Conservation (phyloP, 768 basidiomycete species). For the Podaxis carcinomalis region DNA sequence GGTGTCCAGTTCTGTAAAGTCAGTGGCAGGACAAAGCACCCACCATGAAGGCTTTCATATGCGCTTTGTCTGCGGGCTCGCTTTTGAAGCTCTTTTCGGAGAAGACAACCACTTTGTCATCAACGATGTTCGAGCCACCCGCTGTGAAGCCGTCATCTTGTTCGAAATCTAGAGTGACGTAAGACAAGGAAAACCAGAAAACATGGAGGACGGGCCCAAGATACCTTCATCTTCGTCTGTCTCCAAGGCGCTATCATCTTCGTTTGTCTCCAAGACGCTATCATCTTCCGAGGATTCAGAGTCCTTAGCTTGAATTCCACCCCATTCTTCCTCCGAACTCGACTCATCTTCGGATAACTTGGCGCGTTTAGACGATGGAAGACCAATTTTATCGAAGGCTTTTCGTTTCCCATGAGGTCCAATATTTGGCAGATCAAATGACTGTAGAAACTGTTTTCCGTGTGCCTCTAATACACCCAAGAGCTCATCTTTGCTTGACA, state of each 20-base stretch:
- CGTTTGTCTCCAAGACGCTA: conserved; percentile 11
- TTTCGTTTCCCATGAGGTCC: conserved; percentile 5
- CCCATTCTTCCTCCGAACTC: conserved; percentile 33
- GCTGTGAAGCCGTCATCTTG: conserved; percentile 44
- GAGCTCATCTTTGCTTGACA: conserved; percentile 29
- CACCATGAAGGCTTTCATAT: conserved; percentile 77
- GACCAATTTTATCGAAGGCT: not conserved
- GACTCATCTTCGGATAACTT: conserved; percentile 14
- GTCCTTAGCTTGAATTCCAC: conserved; percentile 23
- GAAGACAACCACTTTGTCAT: conserved; percentile 56
- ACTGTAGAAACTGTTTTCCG: conserved; percentile 42
- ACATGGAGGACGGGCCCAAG: not conserved
- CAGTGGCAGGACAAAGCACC: conserved; percentile 11
- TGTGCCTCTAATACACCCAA: conserved; percentile 41
- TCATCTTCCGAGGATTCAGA: conserved; percentile 19
- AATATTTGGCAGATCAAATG: conserved; percentile 29
- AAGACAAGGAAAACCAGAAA: not conserved
- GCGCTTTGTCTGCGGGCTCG: conserved; percentile 29
- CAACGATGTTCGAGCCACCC: conserved; percentile 20
- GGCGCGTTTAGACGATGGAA: conserved; percentile 13
- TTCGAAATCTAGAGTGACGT: conserved; percentile 27
- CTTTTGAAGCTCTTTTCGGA: conserved; percentile 20
- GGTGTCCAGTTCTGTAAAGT: not conserved
- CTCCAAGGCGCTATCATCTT: conserved; percentile 6
- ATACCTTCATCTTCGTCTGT: conserved; percentile 13